A percentile compares a stretch with the other conserved stretches of the same genome.
phyloP scores from a whole-genome alignment of 228 moss, liverwort and hornwort genomes.

The Sphagnum fallax region DNA sequence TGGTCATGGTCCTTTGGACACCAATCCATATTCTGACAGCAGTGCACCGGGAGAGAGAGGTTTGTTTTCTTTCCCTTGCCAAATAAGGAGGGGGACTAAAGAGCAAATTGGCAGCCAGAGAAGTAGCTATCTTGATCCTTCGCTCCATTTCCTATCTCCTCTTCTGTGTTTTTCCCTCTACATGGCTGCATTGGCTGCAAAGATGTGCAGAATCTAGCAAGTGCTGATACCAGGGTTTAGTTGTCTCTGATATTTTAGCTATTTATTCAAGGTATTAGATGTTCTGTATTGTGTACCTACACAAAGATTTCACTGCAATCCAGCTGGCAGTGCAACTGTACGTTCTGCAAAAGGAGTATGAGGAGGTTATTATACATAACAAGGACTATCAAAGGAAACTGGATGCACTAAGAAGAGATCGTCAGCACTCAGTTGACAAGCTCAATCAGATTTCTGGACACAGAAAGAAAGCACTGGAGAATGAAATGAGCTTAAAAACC shows the following conservation, averaged over 20 bases:
- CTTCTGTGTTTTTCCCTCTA: not conserved
- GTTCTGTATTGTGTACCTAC: too few species aligned
- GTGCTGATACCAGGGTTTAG: not conserved
- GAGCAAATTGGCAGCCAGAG: too few species aligned
- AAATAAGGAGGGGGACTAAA: not conserved
- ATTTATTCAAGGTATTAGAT: too few species aligned
- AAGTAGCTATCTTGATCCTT: too few species aligned
- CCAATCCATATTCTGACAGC: slow-evolving; percentile 35
- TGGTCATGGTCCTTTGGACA: slow-evolving; percentile 13
- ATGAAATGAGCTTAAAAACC: slow-evolving; percentile 23
- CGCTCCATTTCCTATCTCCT: too few species aligned
- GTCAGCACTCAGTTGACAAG: slow-evolving; percentile 32
- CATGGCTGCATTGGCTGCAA: not conserved
- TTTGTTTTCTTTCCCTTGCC: slow-evolving; percentile 1
- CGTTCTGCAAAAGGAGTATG: slow-evolving; percentile 16
- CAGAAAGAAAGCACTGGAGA: slow-evolving; percentile 34
- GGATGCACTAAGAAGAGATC: slow-evolving; percentile 41
- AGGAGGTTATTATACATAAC: slow-evolving; percentile 28
- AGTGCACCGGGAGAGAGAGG: slow-evolving; percentile 50
- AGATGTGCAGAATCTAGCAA: not conserved
- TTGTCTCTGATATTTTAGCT: too few species aligned
- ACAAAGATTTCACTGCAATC: not conserved
- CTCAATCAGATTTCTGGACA: slow-evolving; percentile 32
- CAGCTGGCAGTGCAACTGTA: slow-evolving; percentile 38
- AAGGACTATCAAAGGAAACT: slow-evolving; percentile 35